Base-by-base conservation (phyloP, 2,329 filamentous ascomycete species). In the Beauveria pseudobassiana region DNA sequence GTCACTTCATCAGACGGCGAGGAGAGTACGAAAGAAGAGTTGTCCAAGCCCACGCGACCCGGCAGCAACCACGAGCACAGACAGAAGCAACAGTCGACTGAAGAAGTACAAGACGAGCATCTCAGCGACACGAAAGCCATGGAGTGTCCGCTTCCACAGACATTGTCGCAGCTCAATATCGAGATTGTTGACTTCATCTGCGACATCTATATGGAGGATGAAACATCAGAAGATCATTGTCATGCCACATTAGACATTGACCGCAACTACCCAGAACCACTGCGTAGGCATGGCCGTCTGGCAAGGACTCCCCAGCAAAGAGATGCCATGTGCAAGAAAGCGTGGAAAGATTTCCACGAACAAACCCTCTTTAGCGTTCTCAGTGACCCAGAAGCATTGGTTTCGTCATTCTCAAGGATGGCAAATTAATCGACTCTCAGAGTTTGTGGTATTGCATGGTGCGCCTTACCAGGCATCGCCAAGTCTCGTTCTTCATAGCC, bases 281-380 rank as follows among this genome's bases (percentile, higher is more conserved):
- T 52, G 60, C 14, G 62, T 60, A 16, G 64, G 64, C 2, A 63
- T 61, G 26, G 63, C 24, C n/a, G 28, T 54, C 24, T 59, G 28
- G 22, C 7, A 30, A 43, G 59, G 16, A 52, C 22, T 9, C 34
- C 40, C 6, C 48, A 45, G 9, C 28, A 9, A n/a, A 34, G 50
- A 42, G 54, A 59, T 45, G 40, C 34, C 7, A 22, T 64, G 6
- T 67, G 67, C 2, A 68, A 64, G 60, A 69, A 74, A 14, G 76
- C 83, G 63, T 88, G 86, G 83, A 82, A 80, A 64, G 69, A 77
- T 1, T 89, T 89, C 66, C 78, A 83, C 38, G 82, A 87, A 64
- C 87, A 89, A 67, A 84, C 82, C 55, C 73, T 89, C 7, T 89
- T 88, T 69, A 82, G 82, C 65, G 80, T 87, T 7, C 75, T 89